Conservation (phyloP, 2,329 filamentous ascomycete species). For the Pseudogymnoascus sp. region DNA sequence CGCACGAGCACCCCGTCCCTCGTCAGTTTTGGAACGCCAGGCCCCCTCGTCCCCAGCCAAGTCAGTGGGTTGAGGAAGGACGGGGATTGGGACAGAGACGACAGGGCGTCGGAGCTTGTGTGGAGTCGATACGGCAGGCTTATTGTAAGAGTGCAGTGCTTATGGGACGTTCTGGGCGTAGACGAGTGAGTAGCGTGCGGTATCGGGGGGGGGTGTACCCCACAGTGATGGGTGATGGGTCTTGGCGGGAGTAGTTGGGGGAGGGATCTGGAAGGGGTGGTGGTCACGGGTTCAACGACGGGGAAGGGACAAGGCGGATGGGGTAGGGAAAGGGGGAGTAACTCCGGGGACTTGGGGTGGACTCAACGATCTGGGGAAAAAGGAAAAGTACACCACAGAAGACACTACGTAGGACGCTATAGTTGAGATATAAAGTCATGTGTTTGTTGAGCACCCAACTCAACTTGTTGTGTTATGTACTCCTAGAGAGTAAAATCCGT, state of each 20-base stretch:
- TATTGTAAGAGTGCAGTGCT: neutral
- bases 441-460: neutral
- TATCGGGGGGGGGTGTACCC: neutral
- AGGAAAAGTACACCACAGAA: neutral
- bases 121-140: neutral
- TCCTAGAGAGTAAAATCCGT: neutral
- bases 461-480: neutral
- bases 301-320: neutral
- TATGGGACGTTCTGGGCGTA: neutral
- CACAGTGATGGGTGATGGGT: neutral
- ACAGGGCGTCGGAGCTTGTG: neutral
- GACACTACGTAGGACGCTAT: neutral
- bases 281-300: neutral
- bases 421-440: neutral
- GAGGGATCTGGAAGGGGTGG: neutral
- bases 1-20: neutral
- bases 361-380: neutral
- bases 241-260: neutral
- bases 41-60: no score
- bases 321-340: neutral
- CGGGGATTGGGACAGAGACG: neutral
- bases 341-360: neutral
- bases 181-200: neutral
- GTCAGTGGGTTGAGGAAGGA: neutral
- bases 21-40: no score